phyloP scores from a whole-genome alignment of 306 rosid genomes.

The Canavalia ensiformis region DNA sequence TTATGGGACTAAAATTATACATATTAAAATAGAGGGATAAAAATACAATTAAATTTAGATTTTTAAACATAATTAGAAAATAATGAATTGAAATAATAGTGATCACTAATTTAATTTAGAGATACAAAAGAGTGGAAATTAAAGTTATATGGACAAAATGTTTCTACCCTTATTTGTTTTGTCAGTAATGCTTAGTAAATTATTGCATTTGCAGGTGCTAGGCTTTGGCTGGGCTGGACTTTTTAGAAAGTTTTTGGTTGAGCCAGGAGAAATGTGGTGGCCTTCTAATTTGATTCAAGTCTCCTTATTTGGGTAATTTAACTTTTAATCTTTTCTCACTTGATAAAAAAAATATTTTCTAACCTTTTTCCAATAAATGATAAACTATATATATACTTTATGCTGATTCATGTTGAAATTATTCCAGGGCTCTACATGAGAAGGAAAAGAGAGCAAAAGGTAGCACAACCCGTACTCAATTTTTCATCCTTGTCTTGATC shows the following conservation, averaged over 20 bases:
- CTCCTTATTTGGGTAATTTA: slow-evolving; percentile 3
- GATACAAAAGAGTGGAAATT: no score
- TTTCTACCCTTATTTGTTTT: no score
- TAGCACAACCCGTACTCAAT: not conserved
- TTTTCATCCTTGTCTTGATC: slow-evolving; percentile 43
- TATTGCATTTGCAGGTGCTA: not conserved
- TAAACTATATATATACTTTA: not conserved
- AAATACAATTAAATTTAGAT: no score
- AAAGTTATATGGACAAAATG: no score
- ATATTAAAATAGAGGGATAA: no score
- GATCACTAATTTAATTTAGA: no score
- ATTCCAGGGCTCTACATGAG: not conserved
- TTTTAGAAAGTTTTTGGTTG: not conserved
- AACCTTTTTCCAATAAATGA: not conserved
- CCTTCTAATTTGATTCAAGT: slow-evolving; percentile 4
- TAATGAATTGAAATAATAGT: no score
- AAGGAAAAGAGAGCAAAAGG: not conserved
- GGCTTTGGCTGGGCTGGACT: slow-evolving; percentile 11
- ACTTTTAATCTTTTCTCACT: not conserved
- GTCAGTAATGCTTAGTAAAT: not conserved
- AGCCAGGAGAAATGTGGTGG: slow-evolving; percentile 27
- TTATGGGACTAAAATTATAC: no score
- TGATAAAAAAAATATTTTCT: not conserved
- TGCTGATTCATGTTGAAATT: not conserved
- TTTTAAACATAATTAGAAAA: no score